Conservation (phyloP, 2,329 filamentous ascomycete genomes). For the Venturiaceae sp. region DNA sequence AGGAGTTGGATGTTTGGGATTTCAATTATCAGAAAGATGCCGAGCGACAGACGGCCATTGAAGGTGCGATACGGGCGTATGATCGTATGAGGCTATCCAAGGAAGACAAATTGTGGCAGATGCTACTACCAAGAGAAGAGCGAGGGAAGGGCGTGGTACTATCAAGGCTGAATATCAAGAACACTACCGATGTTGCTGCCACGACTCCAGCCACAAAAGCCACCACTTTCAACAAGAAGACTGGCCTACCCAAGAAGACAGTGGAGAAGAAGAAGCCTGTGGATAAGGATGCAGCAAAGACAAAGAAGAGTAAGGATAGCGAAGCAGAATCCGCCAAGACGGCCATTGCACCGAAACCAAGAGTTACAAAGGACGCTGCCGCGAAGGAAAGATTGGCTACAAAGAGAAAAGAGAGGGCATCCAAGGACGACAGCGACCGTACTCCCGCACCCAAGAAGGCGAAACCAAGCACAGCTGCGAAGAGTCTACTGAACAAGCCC, state of each 20-base stretch:
- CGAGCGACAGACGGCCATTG: slow-evolving; percentile 49
- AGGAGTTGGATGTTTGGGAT: slow-evolving; percentile 52
- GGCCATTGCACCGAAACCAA: slow-evolving; percentile 3
- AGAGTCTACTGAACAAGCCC: slow-evolving; percentile 37
- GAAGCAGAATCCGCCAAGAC: not conserved
- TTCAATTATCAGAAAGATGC: slow-evolving; percentile 47
- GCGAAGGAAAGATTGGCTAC: not conserved
- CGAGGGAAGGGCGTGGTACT: slow-evolving; percentile 52
- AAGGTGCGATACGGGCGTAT: slow-evolving; percentile 53
- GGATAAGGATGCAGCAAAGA: slow-evolving; percentile 17
- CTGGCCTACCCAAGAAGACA: slow-evolving; percentile 32
- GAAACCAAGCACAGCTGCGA: slow-evolving; percentile 15
- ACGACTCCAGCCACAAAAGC: slow-evolving; percentile 6
- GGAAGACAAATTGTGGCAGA: slow-evolving; percentile 53
- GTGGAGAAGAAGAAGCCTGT: slow-evolving; percentile 39
- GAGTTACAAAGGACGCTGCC: slow-evolving; percentile 7
- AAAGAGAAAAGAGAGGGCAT: slow-evolving; percentile 4
- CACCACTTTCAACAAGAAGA: slow-evolving; percentile 13
- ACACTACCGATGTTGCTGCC: slow-evolving; percentile 11
- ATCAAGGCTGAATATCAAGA: slow-evolving; percentile 46
- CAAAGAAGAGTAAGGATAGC: slow-evolving; percentile 10
- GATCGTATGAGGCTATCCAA: slow-evolving; percentile 51
- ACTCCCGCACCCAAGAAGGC: slow-evolving; percentile 17
- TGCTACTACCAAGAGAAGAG: slow-evolving; percentile 49
- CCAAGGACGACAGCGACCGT: slow-evolving; percentile 8